Percentiles rank a stretch among this genome's conserved stretches.
phyloP scores from a whole-genome alignment of 2,329 filamentous ascomycete genomes.

The Trichoderma atroviride region DNA sequence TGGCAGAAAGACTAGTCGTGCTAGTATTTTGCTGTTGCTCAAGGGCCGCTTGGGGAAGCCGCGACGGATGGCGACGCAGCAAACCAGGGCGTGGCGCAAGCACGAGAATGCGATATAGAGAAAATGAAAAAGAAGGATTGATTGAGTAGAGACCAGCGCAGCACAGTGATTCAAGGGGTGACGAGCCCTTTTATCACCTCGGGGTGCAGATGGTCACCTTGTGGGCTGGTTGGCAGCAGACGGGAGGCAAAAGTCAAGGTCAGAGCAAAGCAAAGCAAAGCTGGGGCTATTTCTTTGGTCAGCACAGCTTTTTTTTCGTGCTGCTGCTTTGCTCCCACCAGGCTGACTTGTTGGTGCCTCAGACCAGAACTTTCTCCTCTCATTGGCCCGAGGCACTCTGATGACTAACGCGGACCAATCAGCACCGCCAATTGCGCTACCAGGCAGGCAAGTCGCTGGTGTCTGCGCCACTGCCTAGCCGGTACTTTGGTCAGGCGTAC shows the following conservation, averaged over 20 bases:
- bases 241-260: conserved; percentile 33
- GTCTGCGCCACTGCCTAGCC: conserved; percentile 35
- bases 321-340: conserved; percentile 19
- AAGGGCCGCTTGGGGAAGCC: conserved; percentile 8
- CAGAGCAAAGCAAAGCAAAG: conserved; percentile 31
- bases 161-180: conserved; percentile 30
- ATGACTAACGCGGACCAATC: conserved; percentile 40
- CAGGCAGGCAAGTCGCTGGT: conserved; percentile 36
- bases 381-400: conserved; percentile 35
- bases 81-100: conserved; percentile 13
- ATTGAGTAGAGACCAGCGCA: conserved; percentile 29
- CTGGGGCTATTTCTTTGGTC: conserved; percentile 28
- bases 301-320: conserved; percentile 40
- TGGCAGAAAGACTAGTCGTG: background rate
- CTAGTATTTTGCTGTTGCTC: background rate
- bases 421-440: conserved; percentile 28
- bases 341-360: conserved; percentile 40
- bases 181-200: conserved; percentile 38
- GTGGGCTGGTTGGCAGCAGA: conserved; percentile 29
- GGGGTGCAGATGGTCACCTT: conserved; percentile 22
- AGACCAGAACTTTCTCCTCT: conserved; percentile 38
- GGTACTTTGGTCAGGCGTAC: conserved; percentile 36
- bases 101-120: conserved; percentile 14
- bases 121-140: conserved; percentile 26
- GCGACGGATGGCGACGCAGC: conserved; percentile 23